Percentiles rank a stretch among this genome's conserved stretches.
Conservation (phyloP, 192 early-diverging fungal species). For the Dispira simplex region DNA sequence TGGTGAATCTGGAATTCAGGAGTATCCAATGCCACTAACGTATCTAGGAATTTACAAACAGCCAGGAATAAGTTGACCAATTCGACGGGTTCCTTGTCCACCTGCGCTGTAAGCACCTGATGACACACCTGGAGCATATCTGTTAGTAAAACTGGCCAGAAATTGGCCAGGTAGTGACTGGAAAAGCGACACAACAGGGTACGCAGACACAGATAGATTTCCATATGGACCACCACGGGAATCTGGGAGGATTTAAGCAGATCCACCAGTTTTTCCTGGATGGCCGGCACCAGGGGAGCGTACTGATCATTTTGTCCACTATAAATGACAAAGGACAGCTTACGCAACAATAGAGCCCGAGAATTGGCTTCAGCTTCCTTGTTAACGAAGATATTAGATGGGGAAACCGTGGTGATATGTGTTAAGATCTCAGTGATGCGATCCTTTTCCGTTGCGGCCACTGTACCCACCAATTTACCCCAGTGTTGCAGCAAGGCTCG, state of each 20-base stretch:
- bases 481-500: conserved; percentile 35
- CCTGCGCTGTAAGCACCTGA: conserved; percentile 12
- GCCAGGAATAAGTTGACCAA: conserved; percentile 58
- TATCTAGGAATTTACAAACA: conserved; percentile 79
- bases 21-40: conserved; percentile 62
- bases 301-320: conserved; percentile 62
- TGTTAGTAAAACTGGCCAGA: conserved; percentile 83
- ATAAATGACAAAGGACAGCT: conserved; percentile 67
- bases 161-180: conserved; percentile 60
- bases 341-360: conserved; percentile 49
- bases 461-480: conserved; percentile 46
- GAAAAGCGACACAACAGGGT: conserved; percentile 67
- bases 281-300: conserved; percentile 51
- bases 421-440: conserved; percentile 51
- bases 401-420: conserved; percentile 46
- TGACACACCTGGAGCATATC: conserved; percentile 47
- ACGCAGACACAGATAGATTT: conserved; percentile 73
- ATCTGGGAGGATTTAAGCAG: conserved; percentile 53
- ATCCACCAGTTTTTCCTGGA: conserved; percentile 83
- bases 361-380: conserved; percentile 61
- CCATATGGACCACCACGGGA: conserved; percentile 53
- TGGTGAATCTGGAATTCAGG: conserved; percentile 79
- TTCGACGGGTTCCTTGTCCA: conserved; percentile 34
- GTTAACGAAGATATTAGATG: conserved; percentile 67
- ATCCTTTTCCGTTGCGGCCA: conserved; percentile 64